Evolutionary conservation across 2,329 filamentous ascomycete species (phyloP), one percentile per base, ranked within the genome.

Genomic region (Pseudogymnoascus sp.): DNA sequence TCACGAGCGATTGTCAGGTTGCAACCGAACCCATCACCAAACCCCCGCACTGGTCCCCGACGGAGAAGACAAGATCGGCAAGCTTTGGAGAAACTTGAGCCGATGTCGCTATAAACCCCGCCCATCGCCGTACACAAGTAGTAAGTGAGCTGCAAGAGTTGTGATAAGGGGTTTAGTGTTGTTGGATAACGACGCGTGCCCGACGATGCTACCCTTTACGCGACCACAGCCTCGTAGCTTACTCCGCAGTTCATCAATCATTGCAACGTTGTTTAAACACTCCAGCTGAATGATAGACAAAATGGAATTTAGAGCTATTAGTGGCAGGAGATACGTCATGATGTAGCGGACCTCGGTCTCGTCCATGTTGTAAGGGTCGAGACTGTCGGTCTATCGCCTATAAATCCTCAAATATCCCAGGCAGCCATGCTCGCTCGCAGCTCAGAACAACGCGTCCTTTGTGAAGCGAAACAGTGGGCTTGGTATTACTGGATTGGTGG

Each of bases 91-190:
- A 33, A 56, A 56, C 28, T 35, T 12, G n/a, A 56, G 28, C 50
- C 28, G 28, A 56, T 35, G n/a, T 56, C 50, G 50, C 50, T 56
- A 56, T 56, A 56, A 56, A 33, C 50, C n/a, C 28, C n/a, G 19
- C 50, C n/a, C 3, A 19, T 12, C 11, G 50, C 16, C 50, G 4
- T 28, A 31, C 46, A 53, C 46, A 53, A 31, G n/a, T 11, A 56
- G 50, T 56, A 56, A 22, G 16, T 56, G 28, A 56, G 50, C 50
- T 56, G 28, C 50, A 56, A 22, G n/a, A 33, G 28, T 33, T 56
- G 6, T 56, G 50, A 35, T 56, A 56, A 56, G 10, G 5, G 50
- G 28, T 19, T 33, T 56, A 56, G 50, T 56, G 16, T 22, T 8
- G 28, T 8, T 22, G 16, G 28, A 16, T 56, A 56, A 19, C 46